Evolutionary conservation across 1,284 basidiomycete genomes (phyloP), one percentile per base, ranked within the genome.

Genomic region (Gymnopus androsaceus): DNA sequence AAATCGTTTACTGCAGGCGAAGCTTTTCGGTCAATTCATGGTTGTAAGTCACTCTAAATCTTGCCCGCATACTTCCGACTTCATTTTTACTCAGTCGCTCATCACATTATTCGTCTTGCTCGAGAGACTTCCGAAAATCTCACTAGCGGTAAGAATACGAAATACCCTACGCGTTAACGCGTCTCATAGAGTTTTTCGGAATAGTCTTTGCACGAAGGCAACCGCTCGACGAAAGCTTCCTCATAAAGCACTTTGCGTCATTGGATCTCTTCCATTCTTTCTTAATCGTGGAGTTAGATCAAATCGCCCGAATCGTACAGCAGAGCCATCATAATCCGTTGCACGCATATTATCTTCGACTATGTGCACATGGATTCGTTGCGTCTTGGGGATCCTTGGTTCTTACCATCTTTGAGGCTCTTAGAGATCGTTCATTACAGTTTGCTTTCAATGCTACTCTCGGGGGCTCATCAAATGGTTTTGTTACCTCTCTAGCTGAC

Each of bases 171-270:
- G 9, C 36, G 19, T 8, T 8, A 19, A 17, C 11, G 37, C 15
- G 9, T 17, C 33, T 15, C 8, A 28, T 38, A 25, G 9, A 25
- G 14, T 17, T 12, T 4, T 37, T 11, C 9, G n/a, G 23, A 28
- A 14, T 25, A 56, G 54, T 48, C 15, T 56, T 33, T 31, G 48
- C 54, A 23, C 47, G 48, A n/a, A 31, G 48, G 4, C 38, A 51
- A 25, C 47, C 48, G 6, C 46, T 56, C 23, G 40, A 56, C 31
- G 37, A 51, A 28, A 7, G 33, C 21, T 37, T 44, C n/a, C 47
- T 56, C 31, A 56, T 21, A 15, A 23, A 50, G 15, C 41, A 56
- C 37, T 23, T 50, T n/a, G n/a, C 40, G 7, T 48, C 54, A n/a
- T 19, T 51, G 4, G 37, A 54, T 17, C 1, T 48, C 9, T 41